phyloP scores from a whole-genome alignment of 2,329 filamentous ascomycete species.

The Verticillium nonalfalfae region DNA sequence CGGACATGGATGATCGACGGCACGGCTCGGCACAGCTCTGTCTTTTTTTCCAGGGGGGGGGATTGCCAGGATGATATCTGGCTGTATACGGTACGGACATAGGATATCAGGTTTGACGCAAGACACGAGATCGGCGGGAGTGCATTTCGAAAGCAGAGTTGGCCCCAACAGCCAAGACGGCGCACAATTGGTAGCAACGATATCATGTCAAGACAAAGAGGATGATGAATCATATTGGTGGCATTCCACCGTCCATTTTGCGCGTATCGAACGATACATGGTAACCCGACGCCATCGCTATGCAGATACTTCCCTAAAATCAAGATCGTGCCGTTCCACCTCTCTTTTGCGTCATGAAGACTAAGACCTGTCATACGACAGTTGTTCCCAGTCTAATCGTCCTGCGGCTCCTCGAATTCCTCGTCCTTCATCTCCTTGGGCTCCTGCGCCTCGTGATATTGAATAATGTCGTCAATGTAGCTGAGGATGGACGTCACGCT shows the following conservation, averaged over 20 bases:
- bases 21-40: no score
- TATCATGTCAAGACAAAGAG: not conserved
- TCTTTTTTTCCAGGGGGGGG: no score
- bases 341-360: conserved; percentile 5
- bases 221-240: not conserved
- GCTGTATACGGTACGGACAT: not conserved
- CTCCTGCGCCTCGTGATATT: conserved; percentile 90
- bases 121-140: not conserved
- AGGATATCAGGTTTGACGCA: not conserved
- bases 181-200: not conserved
- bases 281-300: conserved; percentile 32
- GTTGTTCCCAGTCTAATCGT: conserved; percentile 14
- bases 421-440: conserved; percentile 72
- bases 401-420: conserved; percentile 25
- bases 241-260: not conserved
- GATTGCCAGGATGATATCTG: no score
- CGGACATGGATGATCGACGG: no score
- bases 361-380: no score
- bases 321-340: not conserved
- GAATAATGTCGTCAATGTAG: conserved; percentile 91
- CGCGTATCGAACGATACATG: not conserved
- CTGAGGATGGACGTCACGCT: conserved; percentile 79
- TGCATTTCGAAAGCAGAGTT: not conserved
- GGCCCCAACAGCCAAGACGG: not conserved
- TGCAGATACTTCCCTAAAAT: conserved; percentile 18